phyloP scores from a whole-genome alignment of 208 protist species.

The Plasmodiophora brassicae region DNA sequence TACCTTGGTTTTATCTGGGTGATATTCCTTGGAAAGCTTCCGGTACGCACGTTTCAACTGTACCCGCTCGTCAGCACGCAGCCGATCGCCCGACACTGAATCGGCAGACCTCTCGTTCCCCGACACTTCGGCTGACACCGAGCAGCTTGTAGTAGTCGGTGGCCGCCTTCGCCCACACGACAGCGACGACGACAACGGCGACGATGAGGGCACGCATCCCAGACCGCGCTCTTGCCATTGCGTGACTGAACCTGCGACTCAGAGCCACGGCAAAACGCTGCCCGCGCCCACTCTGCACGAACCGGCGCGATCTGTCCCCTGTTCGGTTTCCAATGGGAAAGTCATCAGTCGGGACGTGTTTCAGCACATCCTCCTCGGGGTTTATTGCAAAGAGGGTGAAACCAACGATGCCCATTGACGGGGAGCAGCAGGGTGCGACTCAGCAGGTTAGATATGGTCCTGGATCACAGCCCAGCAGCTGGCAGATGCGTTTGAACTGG shows the following conservation, averaged over 20 bases:
- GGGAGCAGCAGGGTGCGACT: no score
- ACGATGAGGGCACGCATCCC: no score
- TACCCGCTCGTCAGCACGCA: neutral
- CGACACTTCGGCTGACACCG: neutral
- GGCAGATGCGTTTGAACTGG: neutral
- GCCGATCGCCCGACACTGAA: neutral
- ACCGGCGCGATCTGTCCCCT: no score
- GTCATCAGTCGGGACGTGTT: no score
- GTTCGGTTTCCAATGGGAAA: no score
- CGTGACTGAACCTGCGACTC: no score
- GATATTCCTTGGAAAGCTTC: neutral
- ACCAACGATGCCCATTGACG: no score
- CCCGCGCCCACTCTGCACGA: no score
- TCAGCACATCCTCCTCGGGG: no score
- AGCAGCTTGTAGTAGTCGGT: neutral
- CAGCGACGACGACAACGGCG: neutral
- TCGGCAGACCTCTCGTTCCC: neutral
- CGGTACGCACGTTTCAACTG: neutral
- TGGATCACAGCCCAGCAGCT: neutral
- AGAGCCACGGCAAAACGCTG: no score
- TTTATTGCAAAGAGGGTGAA: no score
- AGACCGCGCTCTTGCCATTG: no score
- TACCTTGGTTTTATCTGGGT: constrained; percentile 21
- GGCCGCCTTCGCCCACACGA: neutral
- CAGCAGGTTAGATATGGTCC: neutral